phyloP scores from a whole-genome alignment of 1,139 yeast genomes.

The Debaryomycetaceae sp. region DNA sequence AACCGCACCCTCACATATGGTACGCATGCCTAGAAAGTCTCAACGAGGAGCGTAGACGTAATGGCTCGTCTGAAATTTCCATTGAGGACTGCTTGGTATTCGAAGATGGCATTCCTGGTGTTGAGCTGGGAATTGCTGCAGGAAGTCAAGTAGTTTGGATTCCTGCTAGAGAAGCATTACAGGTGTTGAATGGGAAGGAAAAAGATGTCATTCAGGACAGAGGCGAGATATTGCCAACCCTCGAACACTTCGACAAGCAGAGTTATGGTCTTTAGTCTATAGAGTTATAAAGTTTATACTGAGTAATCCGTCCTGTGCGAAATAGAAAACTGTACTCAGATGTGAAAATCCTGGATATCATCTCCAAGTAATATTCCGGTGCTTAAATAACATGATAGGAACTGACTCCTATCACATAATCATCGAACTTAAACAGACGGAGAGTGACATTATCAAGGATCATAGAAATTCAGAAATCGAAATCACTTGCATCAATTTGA shows the following conservation, averaged over 20 bases:
- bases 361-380: background rate
- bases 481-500: conserved; percentile 26
- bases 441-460: conserved; percentile 14
- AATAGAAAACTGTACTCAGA: too few relatives aligned
- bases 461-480: conserved; percentile 32
- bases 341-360: background rate
- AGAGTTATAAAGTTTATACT: background rate
- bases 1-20: conserved; percentile 94
- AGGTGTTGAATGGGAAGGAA: conserved; percentile 45
- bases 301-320: too few relatives aligned
- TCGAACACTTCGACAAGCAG: conserved; percentile 51
- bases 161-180: conserved; percentile 72
- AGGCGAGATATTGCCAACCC: conserved; percentile 55
- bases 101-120: conserved; percentile 94
- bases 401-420: conserved; percentile 41
- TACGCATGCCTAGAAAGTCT: conserved; percentile 68
- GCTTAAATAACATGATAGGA: conserved; percentile 32
- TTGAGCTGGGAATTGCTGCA: conserved; percentile 73
- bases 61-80: conserved; percentile 42
- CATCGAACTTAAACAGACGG: conserved; percentile 20
- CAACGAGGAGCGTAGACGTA: conserved; percentile 43
- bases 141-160: conserved; percentile 91
- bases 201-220: conserved; percentile 45
- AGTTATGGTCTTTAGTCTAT: conserved; percentile 34
- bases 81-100: conserved; percentile 84